Conservation (phyloP, 306 rosid species). For the Castanea crenata region DNA sequence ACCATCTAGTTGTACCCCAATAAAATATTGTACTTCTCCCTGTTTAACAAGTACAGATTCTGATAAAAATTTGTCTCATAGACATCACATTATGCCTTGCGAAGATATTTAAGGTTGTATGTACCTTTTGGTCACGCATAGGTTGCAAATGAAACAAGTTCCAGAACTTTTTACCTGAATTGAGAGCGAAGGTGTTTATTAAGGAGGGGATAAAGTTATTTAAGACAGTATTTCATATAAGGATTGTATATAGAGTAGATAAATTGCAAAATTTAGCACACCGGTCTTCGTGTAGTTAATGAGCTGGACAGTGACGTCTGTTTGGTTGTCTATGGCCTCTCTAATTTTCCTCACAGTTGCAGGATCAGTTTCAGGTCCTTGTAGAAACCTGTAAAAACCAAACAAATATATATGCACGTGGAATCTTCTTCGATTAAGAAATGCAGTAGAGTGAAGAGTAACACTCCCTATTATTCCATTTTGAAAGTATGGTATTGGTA, state of each 20-base stretch:
- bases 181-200: slow-evolving; percentile 23
- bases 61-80: background rate
- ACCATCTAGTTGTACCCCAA: slow-evolving; percentile 98
- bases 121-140: slow-evolving; percentile 99
- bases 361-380: slow-evolving; percentile 98
- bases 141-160: slow-evolving; percentile 96
- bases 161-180: slow-evolving; percentile 95
- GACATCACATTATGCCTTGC: slow-evolving; percentile 8
- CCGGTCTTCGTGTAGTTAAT: slow-evolving; percentile 89
- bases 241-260: background rate
- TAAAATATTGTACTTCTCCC: slow-evolving; percentile 98
- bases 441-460: background rate
- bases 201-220: slow-evolving; percentile 12
- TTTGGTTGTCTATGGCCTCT: slow-evolving; percentile 86
- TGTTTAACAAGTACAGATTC: slow-evolving; percentile 30
- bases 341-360: slow-evolving; percentile 82
- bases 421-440: background rate
- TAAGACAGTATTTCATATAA: background rate
- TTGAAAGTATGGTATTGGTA: background rate
- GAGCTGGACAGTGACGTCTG: slow-evolving; percentile 91
- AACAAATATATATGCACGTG: slow-evolving; percentile 6
- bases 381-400: slow-evolving; percentile 66
- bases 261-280: slow-evolving; percentile 27
- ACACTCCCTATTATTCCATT: background rate
- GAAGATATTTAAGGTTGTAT: background rate